These are phyloP conservation scores for Aspergillus terreus DNA, from an alignment of 2,329 filamentous ascomycete species.

Conservation along the genomic window DNA sequence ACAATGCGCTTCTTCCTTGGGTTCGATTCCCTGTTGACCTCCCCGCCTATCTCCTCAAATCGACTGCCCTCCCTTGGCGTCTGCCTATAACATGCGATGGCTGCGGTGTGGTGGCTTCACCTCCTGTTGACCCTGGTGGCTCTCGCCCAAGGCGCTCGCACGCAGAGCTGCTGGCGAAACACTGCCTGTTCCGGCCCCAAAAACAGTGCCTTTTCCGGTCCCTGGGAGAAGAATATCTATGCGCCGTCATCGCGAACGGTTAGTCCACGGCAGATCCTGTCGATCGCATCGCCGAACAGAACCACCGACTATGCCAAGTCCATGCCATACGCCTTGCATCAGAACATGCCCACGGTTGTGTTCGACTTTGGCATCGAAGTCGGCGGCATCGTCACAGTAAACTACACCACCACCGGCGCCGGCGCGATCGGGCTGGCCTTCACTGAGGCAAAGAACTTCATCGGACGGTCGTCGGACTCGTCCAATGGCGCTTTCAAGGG, in stretches of 20 bases:
- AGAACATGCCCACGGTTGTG: slow-evolving; percentile 52
- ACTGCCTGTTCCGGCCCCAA: slow-evolving; percentile 51
- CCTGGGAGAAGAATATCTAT: slow-evolving; percentile 58
- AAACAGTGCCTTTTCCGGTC: slow-evolving; percentile 51
- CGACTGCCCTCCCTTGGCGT: background rate
- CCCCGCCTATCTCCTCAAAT: background rate
- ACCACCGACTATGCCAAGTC: slow-evolving; percentile 26
- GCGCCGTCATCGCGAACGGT: slow-evolving; percentile 52
- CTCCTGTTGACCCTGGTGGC: slow-evolving; percentile 12
- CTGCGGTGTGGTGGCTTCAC: slow-evolving; percentile 6
- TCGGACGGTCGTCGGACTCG: slow-evolving; percentile 45
- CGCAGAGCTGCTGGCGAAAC: slow-evolving; percentile 51
- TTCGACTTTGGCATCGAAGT: slow-evolving; percentile 60
- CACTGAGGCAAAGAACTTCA: slow-evolving; percentile 47
- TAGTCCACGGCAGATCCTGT: slow-evolving; percentile 43
- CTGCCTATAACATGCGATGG: slow-evolving; percentile 9
- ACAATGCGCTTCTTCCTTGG: background rate
- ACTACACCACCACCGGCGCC: slow-evolving; percentile 42
- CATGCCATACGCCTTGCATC: slow-evolving; percentile 27
- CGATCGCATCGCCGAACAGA: slow-evolving; percentile 26
- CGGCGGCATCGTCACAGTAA: slow-evolving; percentile 53
- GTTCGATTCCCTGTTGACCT: background rate
- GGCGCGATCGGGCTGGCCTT: slow-evolving; percentile 47
- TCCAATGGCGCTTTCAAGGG: slow-evolving; percentile 46
- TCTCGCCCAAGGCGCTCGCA: slow-evolving; percentile 12